Evolutionary conservation across 495 filamentous ascomycete genomes (phyloP), one percentile per base, ranked within the genome.

Genomic region (Aspergillus mulundensis): DNA sequence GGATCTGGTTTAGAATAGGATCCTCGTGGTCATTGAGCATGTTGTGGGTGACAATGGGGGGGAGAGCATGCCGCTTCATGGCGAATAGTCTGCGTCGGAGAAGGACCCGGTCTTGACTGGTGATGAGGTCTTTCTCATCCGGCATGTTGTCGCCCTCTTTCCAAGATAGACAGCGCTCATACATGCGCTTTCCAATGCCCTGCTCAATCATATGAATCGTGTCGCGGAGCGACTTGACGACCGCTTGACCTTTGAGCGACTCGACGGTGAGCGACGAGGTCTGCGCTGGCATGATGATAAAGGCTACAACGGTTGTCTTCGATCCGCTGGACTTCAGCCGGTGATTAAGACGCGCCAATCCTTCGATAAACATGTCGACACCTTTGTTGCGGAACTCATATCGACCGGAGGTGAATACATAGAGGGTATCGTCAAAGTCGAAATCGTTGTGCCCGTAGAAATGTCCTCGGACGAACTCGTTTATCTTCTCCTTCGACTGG

Each of bases 381-480:
- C 94, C 94, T 72, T 98, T 98, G 70, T 98, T 98, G 50, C 94
- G 78, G 78, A 91, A 98, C 70, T 98, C 94, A 66, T 98, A 98
- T 44, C 94, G 87, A 46, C 94, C 94, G 19, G 95, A 85, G 12
- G 93, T 98, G 73, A 98, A 98, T 70, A 97, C 86, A 68, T 96
- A 98, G n/a, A 98, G 81, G 15, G 94, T 98, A 67, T 97, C 95
- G 34, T 97, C 90, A 8, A 91, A 85, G 56, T 96, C 89, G 59
- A 96, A 97, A 67, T 98, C 90, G 65, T 96, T 96, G 67, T 97
- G 93, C 6, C 94, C 94, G 64, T 97, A 97, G 76, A 98, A 98
- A 68, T 98, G 94, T 2, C 94, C 94, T 34, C 95, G 90, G 23
- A 97, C 91, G 65, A 98, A 98, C 69, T 97, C 95, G 64, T 95